Evolutionary conservation across 345 rosid species (phyloP), one percentile per base, ranked within the genome.

Genomic region (Alliaria petiolata): DNA sequence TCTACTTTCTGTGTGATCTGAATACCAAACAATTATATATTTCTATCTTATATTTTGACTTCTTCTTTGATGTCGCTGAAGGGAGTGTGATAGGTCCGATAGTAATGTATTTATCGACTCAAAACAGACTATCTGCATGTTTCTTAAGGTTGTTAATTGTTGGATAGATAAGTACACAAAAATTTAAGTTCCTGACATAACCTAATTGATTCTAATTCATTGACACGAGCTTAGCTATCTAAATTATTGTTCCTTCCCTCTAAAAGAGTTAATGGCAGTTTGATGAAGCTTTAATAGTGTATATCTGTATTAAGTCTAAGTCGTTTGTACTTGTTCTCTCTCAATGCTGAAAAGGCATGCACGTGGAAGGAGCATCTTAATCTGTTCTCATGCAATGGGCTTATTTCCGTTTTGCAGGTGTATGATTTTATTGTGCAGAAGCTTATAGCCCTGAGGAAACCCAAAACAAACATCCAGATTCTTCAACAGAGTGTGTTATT

Each of bases 401-500:
- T 55, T 50, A 14, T 72, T 53, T 25, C 10, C 38, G 59, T 75
- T 78, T 61, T 76, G 42, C 78, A 95, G 99, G 93, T 89, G 53
- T 95, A 89, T 87, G 99, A 95, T 60, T 95, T 95, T 82, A 86
- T 91, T 65, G 93, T 91, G 76, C 99, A 91, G 84, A 95, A 95
- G 85, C 99, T 95, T 55, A 79, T 89, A 74, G 97, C 98, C 15
- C 72, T 95, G 76, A 91, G 99, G 77, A 95, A 95, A 81, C 99
- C 99, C 45, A 95, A 95, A 87, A 95, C 99, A 66, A 95, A 95
- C 76, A 91, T 95, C 71, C 99, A 95, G 80, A 91, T 95, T 75
- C 95, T 95, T 83, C 99, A 95, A 74, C 99, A 91, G 77, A 95
- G 86, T 83, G 96, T 95, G 72, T 87, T 91, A 78, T 81, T 91